phyloP scores from a whole-genome alignment of 164 flowering plant genomes.

The Brasenia schreberi region DNA sequence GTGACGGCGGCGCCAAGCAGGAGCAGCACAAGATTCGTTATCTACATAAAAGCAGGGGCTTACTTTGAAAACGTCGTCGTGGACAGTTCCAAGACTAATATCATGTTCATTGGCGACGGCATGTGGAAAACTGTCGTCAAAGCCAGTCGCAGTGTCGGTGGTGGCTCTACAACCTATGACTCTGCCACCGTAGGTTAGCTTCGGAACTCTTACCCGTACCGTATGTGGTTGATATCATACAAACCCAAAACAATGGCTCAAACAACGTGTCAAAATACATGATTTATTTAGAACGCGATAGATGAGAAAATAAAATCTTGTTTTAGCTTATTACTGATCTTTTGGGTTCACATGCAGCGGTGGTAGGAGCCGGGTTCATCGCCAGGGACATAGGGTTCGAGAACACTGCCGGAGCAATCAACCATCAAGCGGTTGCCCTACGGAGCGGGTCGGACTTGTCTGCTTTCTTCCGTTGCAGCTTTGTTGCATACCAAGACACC shows the following conservation, averaged over 20 bases:
- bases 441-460: conserved; percentile 23
- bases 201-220: not conserved
- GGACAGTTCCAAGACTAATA: conserved; percentile 4
- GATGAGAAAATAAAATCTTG: too few relatives aligned
- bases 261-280: not conserved
- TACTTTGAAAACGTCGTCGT: conserved; percentile 8
- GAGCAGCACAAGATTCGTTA: conserved; percentile 5
- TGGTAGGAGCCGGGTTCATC: conserved; percentile 31
- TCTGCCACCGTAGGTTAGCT: conserved; percentile 4
- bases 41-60: conserved; percentile 10
- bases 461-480: conserved; percentile 26
- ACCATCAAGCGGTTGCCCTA: conserved; percentile 30
- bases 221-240: not conserved
- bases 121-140: conserved; percentile 8
- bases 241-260: not conserved
- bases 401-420: conserved; percentile 35
- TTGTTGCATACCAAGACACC: conserved; percentile 36
- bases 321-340: not conserved
- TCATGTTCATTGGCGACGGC: conserved; percentile 20
- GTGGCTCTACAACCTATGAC: not conserved
- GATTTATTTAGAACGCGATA: too few relatives aligned
- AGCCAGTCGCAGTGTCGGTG: conserved; percentile 1
- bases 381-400: conserved; percentile 40
- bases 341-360: conserved; percentile 11
- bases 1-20: conserved; percentile 8